phyloP scores from a whole-genome alignment of 1,139 yeast species.

The Debaryomycetaceae sp. region DNA sequence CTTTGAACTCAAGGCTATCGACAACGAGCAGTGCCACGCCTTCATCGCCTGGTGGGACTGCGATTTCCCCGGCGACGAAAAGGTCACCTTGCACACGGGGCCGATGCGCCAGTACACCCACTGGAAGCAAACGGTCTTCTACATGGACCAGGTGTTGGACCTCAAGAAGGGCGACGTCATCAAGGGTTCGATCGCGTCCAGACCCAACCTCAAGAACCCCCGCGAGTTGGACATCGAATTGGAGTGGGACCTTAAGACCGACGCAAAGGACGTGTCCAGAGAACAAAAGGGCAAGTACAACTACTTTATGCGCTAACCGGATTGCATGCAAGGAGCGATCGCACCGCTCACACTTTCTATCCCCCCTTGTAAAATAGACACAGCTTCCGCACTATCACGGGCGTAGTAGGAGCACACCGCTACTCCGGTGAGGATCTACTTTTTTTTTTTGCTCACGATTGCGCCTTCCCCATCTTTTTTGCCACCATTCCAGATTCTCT shows the following conservation, averaged over 20 bases:
- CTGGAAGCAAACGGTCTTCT: slow-evolving; percentile 98
- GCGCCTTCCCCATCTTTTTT: no score
- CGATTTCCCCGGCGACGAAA: slow-evolving; percentile 66
- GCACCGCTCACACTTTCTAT: no score
- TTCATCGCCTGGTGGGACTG: slow-evolving; percentile 93
- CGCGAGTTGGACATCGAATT: slow-evolving; percentile 78
- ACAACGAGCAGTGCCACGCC: slow-evolving; percentile 84
- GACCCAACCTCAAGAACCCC: slow-evolving; percentile 76
- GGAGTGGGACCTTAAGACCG: slow-evolving; percentile 55
- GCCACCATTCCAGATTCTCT: no score
- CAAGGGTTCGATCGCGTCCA: slow-evolving; percentile 65
- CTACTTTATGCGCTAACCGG: slow-evolving; percentile 56
- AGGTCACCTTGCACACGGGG: slow-evolving; percentile 70
- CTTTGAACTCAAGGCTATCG: slow-evolving; percentile 67
- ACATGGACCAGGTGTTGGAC: slow-evolving; percentile 77
- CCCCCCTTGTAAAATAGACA: no score
- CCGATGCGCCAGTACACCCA: slow-evolving; percentile 81
- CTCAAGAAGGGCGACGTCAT: slow-evolving; percentile 73
- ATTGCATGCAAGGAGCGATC: no score
- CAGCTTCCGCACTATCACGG: no score
- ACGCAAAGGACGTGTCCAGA: slow-evolving; percentile 50
- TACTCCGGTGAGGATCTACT: no score
- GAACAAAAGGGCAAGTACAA: slow-evolving; percentile 53
- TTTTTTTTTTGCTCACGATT: no score
- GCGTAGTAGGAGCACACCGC: no score